Percentiles rank a stretch among this genome's conserved stretches.
Conservation (phyloP, 2,329 filamentous ascomycete species). For the Aspergillus amoenus region DNA sequence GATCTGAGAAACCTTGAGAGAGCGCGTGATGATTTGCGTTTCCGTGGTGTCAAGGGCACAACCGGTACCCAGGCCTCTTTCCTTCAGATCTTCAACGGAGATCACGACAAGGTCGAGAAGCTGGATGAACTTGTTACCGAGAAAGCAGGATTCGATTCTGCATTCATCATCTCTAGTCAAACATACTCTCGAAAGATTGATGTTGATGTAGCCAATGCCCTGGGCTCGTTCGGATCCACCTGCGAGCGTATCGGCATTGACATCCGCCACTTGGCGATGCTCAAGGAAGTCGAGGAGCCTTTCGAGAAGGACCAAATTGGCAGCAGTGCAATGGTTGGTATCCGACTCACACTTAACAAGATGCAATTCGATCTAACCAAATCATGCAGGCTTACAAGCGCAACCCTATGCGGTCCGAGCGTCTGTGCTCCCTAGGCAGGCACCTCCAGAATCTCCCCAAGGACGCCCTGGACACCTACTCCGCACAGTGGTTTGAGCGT, state of each 20-base stretch:
- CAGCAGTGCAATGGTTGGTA: constrained; percentile 55
- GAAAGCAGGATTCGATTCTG: constrained; percentile 63
- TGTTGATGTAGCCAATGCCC: constrained; percentile 74
- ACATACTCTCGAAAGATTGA: constrained; percentile 83
- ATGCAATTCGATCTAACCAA: constrained; percentile 16
- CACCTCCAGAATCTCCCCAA: constrained; percentile 55
- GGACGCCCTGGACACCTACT: constrained; percentile 65
- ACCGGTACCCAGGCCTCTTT: constrained; percentile 79
- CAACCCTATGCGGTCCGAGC: constrained; percentile 57
- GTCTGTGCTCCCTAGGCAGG: constrained; percentile 59
- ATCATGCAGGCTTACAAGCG: constrained; percentile 64
- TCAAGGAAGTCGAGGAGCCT: constrained; percentile 84
- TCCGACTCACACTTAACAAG: background rate
- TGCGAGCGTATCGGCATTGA: constrained; percentile 73
- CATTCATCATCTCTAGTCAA: constrained; percentile 68
- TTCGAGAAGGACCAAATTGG: constrained; percentile 80
- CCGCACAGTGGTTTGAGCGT: constrained; percentile 74
- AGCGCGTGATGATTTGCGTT: constrained; percentile 66
- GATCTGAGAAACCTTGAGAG: constrained; percentile 73
- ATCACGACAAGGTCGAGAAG: constrained; percentile 60
- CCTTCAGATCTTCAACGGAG: constrained; percentile 65
- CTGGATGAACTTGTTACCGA: constrained; percentile 64
- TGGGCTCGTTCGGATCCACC: constrained; percentile 75
- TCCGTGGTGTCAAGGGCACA: constrained; percentile 72
- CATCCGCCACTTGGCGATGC: constrained; percentile 69